Evolutionary conservation across 2,329 filamentous ascomycete species (phyloP).

Genomic region (Ophiostoma ulmi): DNA sequence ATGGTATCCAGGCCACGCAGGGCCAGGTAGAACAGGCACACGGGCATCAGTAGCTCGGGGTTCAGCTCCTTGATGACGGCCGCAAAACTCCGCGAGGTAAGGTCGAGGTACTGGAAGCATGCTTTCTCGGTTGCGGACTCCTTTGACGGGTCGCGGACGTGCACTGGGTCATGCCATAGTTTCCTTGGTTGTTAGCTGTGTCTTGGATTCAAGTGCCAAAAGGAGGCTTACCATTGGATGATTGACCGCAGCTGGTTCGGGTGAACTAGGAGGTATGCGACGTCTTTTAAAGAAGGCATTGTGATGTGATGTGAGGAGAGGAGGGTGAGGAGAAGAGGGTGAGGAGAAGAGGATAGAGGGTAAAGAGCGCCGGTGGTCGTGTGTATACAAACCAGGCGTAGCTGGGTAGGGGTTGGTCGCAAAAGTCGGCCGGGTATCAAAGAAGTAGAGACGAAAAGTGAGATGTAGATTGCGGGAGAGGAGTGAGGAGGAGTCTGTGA

Average conservation of each 20-base stretch:
- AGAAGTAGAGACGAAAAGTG: slow-evolving; percentile 3
- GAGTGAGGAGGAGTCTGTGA: not conserved
- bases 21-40: slow-evolving; percentile 85
- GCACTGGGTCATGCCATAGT: slow-evolving; percentile 91
- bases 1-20: slow-evolving; percentile 95
- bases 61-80: slow-evolving; percentile 94
- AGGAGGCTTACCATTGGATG: slow-evolving; percentile 73
- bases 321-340: not conserved
- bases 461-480: not conserved
- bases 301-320: slow-evolving; percentile 30
- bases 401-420: not conserved
- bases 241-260: slow-evolving; percentile 74
- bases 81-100: slow-evolving; percentile 89
- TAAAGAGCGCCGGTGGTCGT: not conserved
- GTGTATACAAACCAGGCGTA: not conserved
- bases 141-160: slow-evolving; percentile 70
- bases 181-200: slow-evolving; percentile 57
- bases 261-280: slow-evolving; percentile 69
- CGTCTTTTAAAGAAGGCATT: slow-evolving; percentile 51
- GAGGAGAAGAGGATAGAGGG: not conserved
- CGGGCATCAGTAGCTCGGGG: slow-evolving; percentile 83
- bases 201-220: not conserved
- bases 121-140: slow-evolving; percentile 68
- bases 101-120: slow-evolving; percentile 81
- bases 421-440: not conserved